Evolutionary conservation across 139 green algal genomes (phyloP).

Genomic region (Chara braunii): DNA sequence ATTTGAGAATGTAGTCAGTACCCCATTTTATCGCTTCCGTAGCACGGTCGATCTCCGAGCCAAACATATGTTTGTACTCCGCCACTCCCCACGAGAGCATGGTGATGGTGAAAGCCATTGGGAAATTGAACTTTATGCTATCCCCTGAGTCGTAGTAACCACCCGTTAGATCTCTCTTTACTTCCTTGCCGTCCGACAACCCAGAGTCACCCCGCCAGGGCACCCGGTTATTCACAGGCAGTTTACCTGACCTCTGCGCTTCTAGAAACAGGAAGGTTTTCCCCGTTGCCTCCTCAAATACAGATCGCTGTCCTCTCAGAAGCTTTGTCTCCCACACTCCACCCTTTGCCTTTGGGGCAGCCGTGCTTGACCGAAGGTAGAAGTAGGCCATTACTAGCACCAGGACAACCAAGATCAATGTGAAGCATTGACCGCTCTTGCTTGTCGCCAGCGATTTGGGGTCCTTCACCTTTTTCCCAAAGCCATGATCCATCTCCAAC

Average conservation of each 20-base stretch:
- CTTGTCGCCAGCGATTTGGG: too few species aligned
- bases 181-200: constrained; percentile 45
- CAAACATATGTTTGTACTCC: constrained; percentile 48
- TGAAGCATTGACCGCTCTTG: too few species aligned
- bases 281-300: constrained; percentile 14
- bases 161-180: constrained; percentile 30
- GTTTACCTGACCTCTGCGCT: constrained; percentile 11
- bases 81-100: constrained; percentile 60
- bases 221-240: constrained; percentile 20
- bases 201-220: constrained; percentile 44
- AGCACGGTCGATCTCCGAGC: constrained; percentile 12
- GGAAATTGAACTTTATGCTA: constrained; percentile 63
- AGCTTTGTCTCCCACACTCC: too few species aligned
- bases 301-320: too few species aligned
- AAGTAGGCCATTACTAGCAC: too few species aligned
- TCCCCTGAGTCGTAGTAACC: constrained; percentile 62
- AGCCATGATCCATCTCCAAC: too few species aligned
- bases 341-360: too few species aligned
- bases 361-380: too few species aligned
- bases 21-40: constrained; percentile 55
- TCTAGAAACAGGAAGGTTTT: constrained; percentile 24
- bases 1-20: constrained; percentile 60
- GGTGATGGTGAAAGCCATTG: constrained; percentile 63
- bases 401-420: too few species aligned
- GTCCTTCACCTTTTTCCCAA: too few species aligned